Evolutionary conservation across 371 early-diverging fungal genomes (phyloP), one percentile per base, ranked within the genome.

Genomic region (Blakeslea trispora): DNA sequence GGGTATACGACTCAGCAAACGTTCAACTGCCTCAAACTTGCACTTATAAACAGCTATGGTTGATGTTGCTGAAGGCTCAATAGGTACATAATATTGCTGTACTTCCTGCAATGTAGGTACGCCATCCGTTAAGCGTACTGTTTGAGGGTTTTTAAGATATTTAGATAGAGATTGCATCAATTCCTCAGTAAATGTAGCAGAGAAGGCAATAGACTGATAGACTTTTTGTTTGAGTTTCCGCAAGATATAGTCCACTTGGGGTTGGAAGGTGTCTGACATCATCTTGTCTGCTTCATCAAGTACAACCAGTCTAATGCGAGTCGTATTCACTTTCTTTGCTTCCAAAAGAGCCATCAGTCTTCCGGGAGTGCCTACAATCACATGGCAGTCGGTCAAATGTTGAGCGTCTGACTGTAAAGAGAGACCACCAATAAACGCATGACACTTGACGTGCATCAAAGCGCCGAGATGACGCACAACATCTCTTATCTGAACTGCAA

Each of bases 221-320:
- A 59, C 40, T 14, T 23, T 15, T 3, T 45, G 35, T 1, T 70
- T 66, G 24, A 77, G 48, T 40, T 66, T 64, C 1, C 48, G 35
- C 32, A 66, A 48, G 15, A 78, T 71, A 15, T 63, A 72, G 53
- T 66, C 40, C 3, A 67, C 63, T 55, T 78, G 79, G 13, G 69
- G 65, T 18, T 37, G 39, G 48, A 85, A 85, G 1, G 54, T 58
- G 13, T 69, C 77, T 13, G 79, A 77, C 82, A 86, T 82, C 80
- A 98, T 78, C 62, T 94, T 94, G 72, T 98, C 98, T 6, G 98
- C 98, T 67, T 98, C 98, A 64, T 98, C 98, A 49, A 98, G 66
- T 24, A 98, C 88, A 19, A 96, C 75, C 57, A 97, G 75, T 45
- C 86, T 89, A 43, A 98, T 82, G 18, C 85, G 49, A 11, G 72